Evolutionary conservation across 345 rosid species (phyloP).

Genomic region (Psidium guajava): DNA sequence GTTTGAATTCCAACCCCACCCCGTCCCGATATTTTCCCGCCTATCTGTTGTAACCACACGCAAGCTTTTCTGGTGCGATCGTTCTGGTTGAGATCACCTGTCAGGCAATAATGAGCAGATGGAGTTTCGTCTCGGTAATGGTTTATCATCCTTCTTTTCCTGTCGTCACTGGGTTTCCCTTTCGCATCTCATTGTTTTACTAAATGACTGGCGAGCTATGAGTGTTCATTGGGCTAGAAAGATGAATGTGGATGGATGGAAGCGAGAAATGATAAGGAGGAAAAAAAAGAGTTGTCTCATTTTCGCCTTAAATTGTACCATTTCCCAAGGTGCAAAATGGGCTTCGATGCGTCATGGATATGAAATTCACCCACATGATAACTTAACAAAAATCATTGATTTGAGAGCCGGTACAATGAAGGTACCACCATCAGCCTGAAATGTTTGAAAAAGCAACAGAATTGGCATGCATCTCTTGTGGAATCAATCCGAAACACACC

Average conservation of each 20-base stretch:
- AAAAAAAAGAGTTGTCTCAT: not conserved
- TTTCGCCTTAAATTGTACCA: not conserved
- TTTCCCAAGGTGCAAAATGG: not conserved
- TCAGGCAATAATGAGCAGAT: not conserved
- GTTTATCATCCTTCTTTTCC: not conserved
- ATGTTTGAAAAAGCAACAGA: not conserved
- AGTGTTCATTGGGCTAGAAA: not conserved
- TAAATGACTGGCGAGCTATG: not conserved
- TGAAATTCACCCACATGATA: not conserved
- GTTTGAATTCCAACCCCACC: not conserved
- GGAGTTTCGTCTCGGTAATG: not conserved
- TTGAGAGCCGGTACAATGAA: not conserved
- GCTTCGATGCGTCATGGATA: not conserved
- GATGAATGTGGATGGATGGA: not conserved
- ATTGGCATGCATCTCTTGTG: not conserved
- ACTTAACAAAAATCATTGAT: not conserved
- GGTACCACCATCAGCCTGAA: not conserved
- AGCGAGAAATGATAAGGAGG: not conserved
- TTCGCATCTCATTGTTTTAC: not conserved
- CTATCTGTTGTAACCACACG: not conserved
- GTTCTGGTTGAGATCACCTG: not conserved
- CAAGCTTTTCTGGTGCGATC: not conserved
- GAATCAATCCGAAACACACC: not conserved
- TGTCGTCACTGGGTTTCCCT: not conserved
- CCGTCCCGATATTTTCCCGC: not conserved